Evolutionary conservation across 2,329 filamentous ascomycete species (phyloP), one percentile per base, ranked within the genome.

Genomic region (Kalaharituber pfeilii): DNA sequence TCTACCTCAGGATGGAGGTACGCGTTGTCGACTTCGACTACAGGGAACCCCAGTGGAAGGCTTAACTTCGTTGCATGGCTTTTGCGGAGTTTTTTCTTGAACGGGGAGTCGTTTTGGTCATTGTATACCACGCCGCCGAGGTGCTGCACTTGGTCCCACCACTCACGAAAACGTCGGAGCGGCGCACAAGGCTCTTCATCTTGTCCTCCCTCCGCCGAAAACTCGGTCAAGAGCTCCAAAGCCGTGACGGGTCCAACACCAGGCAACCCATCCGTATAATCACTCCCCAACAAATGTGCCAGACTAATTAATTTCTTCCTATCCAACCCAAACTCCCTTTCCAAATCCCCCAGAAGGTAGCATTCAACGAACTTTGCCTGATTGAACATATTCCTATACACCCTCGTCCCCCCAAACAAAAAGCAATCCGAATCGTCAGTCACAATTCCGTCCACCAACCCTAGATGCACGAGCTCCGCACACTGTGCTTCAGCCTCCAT

Each of bases 371-470:
- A 94, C 67, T 98, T 98, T 68, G 91, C 91, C 63, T 86, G 82
- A 69, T 95, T 98, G 74, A 98, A 98, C 87, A 98, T 94, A 72
- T 98, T 98, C 69, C 98, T 98, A 74, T 98, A 98, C 22, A 98
- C 84, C 18, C 89, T 77, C 0, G 87, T 98, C 33, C 91, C 93
- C 18, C 91, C 93, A 67, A 98, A 98, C 0, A 98, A 76, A 65
- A 98, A 98, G 0, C 82, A 93, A 71, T 98, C 91, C 2, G 84
- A 93, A 66, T 98, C 91, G 64, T 98, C 91, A 0, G 93, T 98
- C 27, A 98, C 88, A 58, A 98, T 94, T 11, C 93, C 91, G 66
- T 98, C 93, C 7, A 98, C 93, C 0, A 96, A 78, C 0, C 86
- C 86, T 0, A 96, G 73, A 0, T 71, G 71, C 0, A 98, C 88